These are phyloP conservation scores for Elaeis guineensis DNA, from an alignment of 176 grass and related monocot genomes.

Conservation along the genomic window DNA sequence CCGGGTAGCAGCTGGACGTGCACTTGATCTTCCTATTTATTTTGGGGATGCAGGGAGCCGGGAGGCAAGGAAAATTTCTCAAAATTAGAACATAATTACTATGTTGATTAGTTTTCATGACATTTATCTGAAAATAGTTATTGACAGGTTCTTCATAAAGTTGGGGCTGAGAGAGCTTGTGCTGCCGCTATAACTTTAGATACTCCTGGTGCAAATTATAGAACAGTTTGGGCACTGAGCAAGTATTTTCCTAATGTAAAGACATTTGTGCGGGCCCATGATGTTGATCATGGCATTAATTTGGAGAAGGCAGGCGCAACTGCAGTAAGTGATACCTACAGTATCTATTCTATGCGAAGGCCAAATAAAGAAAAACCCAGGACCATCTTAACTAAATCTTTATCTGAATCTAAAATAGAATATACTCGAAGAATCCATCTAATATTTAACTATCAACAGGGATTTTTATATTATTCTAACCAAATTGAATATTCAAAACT, in stretches of 20 bases:
- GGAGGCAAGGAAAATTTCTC: slow-evolving; percentile 43
- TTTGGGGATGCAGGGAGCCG: slow-evolving; percentile 98
- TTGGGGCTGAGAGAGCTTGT: slow-evolving; percentile 94
- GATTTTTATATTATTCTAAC: not conserved
- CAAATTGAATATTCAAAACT: not conserved
- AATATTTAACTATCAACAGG: too few relatives aligned
- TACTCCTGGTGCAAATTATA: slow-evolving; percentile 97
- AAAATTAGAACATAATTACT: not conserved
- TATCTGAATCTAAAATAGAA: too few relatives aligned
- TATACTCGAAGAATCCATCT: too few relatives aligned
- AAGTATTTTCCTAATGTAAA: slow-evolving; percentile 98
- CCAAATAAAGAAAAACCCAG: too few relatives aligned
- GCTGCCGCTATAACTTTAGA: slow-evolving; percentile 97
- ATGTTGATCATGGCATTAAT: slow-evolving; percentile 96
- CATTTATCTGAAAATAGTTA: slow-evolving; percentile 7
- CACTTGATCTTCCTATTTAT: slow-evolving; percentile 91
- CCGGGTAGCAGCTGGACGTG: slow-evolving; percentile 82
- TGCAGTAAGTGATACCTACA: slow-evolving; percentile 55
- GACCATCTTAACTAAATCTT: too few relatives aligned
- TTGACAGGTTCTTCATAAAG: slow-evolving; percentile 90
- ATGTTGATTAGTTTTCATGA: slow-evolving; percentile 2
- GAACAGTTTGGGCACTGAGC: slow-evolving; percentile 93
- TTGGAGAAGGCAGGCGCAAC: slow-evolving; percentile 96
- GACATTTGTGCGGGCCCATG: slow-evolving; percentile 97
- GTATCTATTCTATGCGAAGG: too few relatives aligned